Evolutionary conservation across 202 grass and related monocot genomes (phyloP).

Genomic region (Schoenoplectus tabernaemontani): DNA sequence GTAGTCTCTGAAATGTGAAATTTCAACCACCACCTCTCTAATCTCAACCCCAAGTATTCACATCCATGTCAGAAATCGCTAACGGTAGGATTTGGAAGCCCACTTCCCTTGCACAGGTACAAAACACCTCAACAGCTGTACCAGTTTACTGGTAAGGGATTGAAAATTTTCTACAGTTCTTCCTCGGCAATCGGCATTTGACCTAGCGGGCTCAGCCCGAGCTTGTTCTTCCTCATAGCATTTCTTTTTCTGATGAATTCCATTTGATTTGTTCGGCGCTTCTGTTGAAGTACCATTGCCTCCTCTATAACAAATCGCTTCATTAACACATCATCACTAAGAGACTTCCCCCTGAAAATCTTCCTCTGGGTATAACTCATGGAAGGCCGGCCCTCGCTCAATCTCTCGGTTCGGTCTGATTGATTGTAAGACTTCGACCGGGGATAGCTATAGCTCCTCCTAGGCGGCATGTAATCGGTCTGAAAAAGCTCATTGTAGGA

Average conservation of each 20-base stretch:
- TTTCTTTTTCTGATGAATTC: slow-evolving; percentile 77
- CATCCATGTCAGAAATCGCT: slow-evolving; percentile 1
- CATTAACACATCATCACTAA: slow-evolving; percentile 81
- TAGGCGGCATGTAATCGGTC: slow-evolving; percentile 46
- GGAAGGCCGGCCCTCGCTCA: not conserved
- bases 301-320: slow-evolving; percentile 86
- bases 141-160: not conserved
- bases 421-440: slow-evolving; percentile 46
- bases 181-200: slow-evolving; percentile 57
- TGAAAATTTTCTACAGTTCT: not conserved
- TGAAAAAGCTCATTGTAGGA: slow-evolving; percentile 74
- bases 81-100: slow-evolving; percentile 3
- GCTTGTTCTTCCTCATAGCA: slow-evolving; percentile 49
- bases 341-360: slow-evolving; percentile 87
- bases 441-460: slow-evolving; percentile 86
- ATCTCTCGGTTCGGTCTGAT: slow-evolving; percentile 23
- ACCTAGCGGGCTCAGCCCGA: slow-evolving; percentile 74
- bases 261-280: slow-evolving; percentile 78
- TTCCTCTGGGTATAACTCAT: slow-evolving; percentile 15
- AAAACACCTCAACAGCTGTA: not conserved
- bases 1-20: slow-evolving; percentile 7
- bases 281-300: slow-evolving; percentile 43
- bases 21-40: not conserved
- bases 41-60: slow-evolving; percentile 18
- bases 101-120: not conserved